Conservation (phyloP, 2,329 filamentous ascomycete species). For the Ophiostoma australiae region DNA sequence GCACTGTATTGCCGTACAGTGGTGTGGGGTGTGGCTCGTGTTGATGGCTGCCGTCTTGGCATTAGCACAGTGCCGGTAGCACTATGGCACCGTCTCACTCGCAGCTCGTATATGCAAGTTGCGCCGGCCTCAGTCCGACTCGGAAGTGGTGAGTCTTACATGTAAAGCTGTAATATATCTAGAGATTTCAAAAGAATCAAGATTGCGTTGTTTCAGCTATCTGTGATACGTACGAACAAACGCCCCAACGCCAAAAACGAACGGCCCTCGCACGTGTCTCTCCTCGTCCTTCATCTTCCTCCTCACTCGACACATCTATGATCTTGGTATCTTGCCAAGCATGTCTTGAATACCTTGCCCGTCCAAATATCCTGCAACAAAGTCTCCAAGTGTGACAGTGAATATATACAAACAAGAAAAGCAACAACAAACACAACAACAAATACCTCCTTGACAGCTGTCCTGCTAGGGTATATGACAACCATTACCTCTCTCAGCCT, state of each 20-base stretch:
- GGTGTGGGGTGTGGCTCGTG: background rate
- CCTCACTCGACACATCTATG: too few relatives aligned
- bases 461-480: constrained; percentile 11
- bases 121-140: background rate
- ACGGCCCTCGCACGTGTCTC: too few relatives aligned
- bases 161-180: background rate
- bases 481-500: background rate
- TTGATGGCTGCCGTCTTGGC: background rate
- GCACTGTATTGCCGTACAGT: background rate
- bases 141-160: background rate
- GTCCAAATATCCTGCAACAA: too few relatives aligned
- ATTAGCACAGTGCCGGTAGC: constrained; percentile 3
- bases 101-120: constrained; percentile 7
- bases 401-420: background rate
- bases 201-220: too few relatives aligned
- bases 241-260: too few relatives aligned
- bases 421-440: background rate
- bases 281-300: too few relatives aligned
- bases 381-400: too few relatives aligned
- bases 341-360: too few relatives aligned
- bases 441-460: background rate
- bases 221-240: too few relatives aligned
- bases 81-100: constrained; percentile 2
- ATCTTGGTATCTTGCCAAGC: too few relatives aligned
- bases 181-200: background rate